These are phyloP conservation scores for Leptographium galeiforme DNA, from an alignment of 2,329 filamentous ascomycete genomes.

Conservation along the genomic window DNA sequence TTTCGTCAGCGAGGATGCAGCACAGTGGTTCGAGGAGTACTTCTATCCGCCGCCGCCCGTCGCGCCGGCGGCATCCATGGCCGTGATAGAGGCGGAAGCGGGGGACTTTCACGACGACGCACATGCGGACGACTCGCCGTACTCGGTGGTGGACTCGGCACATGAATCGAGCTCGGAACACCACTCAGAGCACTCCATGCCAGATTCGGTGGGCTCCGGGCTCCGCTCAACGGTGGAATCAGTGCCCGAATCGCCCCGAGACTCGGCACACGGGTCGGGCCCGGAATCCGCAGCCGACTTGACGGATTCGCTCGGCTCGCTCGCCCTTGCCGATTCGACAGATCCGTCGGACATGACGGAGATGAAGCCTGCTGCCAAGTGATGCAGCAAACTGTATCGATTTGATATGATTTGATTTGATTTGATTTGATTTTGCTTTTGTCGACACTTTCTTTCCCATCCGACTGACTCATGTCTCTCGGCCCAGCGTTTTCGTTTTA, in stretches of 20 bases:
- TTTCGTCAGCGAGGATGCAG: constrained; percentile 30
- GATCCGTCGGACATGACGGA: background rate
- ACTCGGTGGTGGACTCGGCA: no score
- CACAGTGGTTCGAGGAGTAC: constrained; percentile 26
- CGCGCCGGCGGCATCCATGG: background rate
- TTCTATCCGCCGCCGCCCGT: constrained; percentile 17
- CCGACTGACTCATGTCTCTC: background rate
- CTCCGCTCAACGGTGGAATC: background rate
- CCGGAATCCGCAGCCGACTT: background rate
- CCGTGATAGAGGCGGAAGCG: background rate
- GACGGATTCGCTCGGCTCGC: background rate
- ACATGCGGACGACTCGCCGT: no score
- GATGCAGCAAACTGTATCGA: background rate
- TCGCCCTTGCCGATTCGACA: background rate
- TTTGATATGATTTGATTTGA: no score
- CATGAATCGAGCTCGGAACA: no score
- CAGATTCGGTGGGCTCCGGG: no score
- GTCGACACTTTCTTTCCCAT: background rate
- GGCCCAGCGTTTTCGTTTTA: background rate
- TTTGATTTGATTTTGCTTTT: no score
- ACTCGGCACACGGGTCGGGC: background rate
- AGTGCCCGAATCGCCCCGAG: background rate
- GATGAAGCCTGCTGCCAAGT: background rate
- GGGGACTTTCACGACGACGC: background rate
- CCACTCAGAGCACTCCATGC: no score